Percentiles rank a stretch among this genome's conserved stretches.
Conservation (phyloP, 2,329 filamentous ascomycete species). For the Epichloe sibirici region DNA sequence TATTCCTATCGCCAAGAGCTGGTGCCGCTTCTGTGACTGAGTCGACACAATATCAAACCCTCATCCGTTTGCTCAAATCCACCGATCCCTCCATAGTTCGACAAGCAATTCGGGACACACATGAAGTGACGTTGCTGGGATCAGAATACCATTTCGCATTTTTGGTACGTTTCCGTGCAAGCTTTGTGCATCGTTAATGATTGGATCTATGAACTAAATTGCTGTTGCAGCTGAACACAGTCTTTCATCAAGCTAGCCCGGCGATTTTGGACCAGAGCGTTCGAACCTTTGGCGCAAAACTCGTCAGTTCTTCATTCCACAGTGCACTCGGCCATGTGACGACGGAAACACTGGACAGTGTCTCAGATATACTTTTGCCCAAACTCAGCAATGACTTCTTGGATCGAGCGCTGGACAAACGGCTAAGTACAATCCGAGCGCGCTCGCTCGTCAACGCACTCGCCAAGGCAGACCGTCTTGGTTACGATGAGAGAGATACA, state of each 20-base stretch:
- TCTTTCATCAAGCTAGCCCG: constrained; percentile 31
- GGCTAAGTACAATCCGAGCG: constrained; percentile 41
- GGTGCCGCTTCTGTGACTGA: not conserved
- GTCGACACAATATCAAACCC: constrained; percentile 3
- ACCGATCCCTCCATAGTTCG: constrained; percentile 33
- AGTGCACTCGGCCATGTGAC: constrained; percentile 31
- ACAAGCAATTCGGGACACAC: constrained; percentile 36
- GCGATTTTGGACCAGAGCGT: constrained; percentile 27
- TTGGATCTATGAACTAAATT: constrained; percentile 12
- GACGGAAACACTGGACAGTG: constrained; percentile 30
- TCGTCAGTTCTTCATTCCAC: constrained; percentile 27
- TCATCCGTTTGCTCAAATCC: constrained; percentile 23
- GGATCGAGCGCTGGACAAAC: constrained; percentile 37
- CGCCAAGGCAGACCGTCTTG: constrained; percentile 43
- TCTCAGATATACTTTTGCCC: constrained; percentile 30
- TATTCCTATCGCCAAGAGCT: not conserved
- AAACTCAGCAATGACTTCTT: constrained; percentile 38
- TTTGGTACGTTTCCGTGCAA: constrained; percentile 29
- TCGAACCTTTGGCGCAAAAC: constrained; percentile 31
- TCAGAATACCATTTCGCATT: constrained; percentile 41
- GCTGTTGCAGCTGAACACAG: constrained; percentile 32
- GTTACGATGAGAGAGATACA: constrained; percentile 40
- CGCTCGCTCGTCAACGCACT: constrained; percentile 44
- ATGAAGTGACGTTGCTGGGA: constrained; percentile 36
- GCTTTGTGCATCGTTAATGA: not conserved